phyloP scores from a whole-genome alignment of 1,139 yeast species.

The Yamadazyma atlantica region DNA sequence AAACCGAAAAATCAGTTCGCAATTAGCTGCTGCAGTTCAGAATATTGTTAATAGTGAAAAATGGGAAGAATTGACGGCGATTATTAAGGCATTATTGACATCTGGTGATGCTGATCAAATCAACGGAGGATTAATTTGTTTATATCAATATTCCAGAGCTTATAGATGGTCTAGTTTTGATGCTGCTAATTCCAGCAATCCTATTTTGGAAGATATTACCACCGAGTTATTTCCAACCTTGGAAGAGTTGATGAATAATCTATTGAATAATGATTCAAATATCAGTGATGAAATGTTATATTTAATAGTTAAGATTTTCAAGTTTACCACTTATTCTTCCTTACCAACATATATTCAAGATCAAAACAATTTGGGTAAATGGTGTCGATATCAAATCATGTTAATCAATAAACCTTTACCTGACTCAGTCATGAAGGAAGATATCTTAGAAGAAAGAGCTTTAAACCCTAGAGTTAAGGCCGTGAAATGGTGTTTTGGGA shows the following conservation, averaged over 20 bases:
- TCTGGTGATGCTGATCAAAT: constrained; percentile 52
- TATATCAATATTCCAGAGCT: constrained; percentile 55
- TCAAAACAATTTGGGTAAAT: constrained; percentile 51
- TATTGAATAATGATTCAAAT: constrained; percentile 27
- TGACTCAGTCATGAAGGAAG: constrained; percentile 34
- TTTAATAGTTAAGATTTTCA: constrained; percentile 62
- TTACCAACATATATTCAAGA: constrained; percentile 60
- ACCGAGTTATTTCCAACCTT: constrained; percentile 54
- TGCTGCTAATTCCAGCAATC: constrained; percentile 40
- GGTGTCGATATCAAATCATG: constrained; percentile 63
- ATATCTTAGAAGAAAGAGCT: constrained; percentile 31
- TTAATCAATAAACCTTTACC: constrained; percentile 49
- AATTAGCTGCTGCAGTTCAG: constrained; percentile 44
- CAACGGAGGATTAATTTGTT: constrained; percentile 56
- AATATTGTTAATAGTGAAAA: constrained; percentile 43
- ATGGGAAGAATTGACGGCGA: constrained; percentile 43
- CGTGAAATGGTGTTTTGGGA: constrained; percentile 74
- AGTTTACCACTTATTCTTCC: constrained; percentile 55
- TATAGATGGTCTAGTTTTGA: constrained; percentile 57
- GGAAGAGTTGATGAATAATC: constrained; percentile 47
- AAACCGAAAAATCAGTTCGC: constrained; percentile 35
- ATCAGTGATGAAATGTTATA: constrained; percentile 59
- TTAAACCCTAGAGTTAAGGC: constrained; percentile 55
- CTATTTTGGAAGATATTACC: constrained; percentile 48
- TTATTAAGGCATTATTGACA: constrained; percentile 40